Percentiles rank a stretch among this genome's conserved stretches.
These are phyloP conservation scores for Leptomonas seymouri DNA, from an alignment of 208 protist genomes.

Conservation along the genomic window DNA sequence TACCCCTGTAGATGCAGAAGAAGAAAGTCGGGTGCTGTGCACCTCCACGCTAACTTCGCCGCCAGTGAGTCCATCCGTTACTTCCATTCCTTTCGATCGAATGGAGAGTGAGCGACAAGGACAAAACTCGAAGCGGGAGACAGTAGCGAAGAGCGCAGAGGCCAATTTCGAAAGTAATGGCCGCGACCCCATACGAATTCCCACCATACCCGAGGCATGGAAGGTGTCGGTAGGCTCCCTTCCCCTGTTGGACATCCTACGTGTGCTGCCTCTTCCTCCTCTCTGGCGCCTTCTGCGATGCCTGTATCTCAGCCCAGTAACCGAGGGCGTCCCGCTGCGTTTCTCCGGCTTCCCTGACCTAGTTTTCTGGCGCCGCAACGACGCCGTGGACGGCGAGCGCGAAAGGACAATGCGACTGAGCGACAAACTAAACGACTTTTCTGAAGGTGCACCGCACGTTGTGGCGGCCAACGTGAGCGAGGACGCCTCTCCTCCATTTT, in stretches of 20 bases:
- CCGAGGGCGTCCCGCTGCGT: constrained; percentile 50
- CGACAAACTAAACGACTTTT: background rate
- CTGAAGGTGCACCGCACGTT: background rate
- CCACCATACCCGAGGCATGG: constrained; percentile 26
- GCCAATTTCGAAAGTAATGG: no score
- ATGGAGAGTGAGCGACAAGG: background rate
- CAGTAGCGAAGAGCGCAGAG: background rate
- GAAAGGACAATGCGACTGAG: background rate
- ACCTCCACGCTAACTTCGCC: no score
- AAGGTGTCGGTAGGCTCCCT: constrained; percentile 51
- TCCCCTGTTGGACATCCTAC: constrained; percentile 61
- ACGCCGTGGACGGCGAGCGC: background rate
- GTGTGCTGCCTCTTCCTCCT: constrained; percentile 44
- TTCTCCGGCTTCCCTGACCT: constrained; percentile 86
- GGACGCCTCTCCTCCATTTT: constrained; percentile 30
- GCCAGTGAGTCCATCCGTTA: no score
- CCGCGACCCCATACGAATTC: no score
- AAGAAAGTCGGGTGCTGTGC: no score
- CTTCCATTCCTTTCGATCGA: background rate
- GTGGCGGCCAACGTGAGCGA: background rate
- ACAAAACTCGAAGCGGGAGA: background rate
- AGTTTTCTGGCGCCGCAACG: constrained; percentile 53
- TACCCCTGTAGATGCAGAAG: no score
- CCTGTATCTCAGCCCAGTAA: constrained; percentile 48
- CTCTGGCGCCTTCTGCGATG: constrained; percentile 64